Base-by-base conservation (phyloP, 192 early-diverging fungal species). In the Backusella tuberculispora region DNA sequence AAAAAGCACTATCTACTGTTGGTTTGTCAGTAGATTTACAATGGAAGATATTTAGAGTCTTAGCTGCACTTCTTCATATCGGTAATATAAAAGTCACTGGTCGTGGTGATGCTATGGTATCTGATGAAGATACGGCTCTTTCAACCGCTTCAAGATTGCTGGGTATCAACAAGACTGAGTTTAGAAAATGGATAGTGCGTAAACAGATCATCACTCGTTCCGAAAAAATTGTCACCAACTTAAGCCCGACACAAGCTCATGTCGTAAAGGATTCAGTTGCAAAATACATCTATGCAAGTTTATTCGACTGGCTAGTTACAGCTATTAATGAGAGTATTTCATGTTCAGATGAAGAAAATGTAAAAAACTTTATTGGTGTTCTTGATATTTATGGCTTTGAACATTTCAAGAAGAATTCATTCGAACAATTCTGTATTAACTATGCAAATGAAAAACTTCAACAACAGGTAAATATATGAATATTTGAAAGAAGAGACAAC, bases 321-420 rank as follows among this genome's bases (percentile, higher is more conserved):
- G 87, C 94, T 41, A 90, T 95, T 82, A 99, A 99, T 83, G 81
- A 83, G 53, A 92, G 92, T 80, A 85, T 99, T 45, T 89, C 90
- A 40, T 83, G 83, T 41, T 83, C 85, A 24, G 84, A 85, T 19
- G 65, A 71, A 8, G 53, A 69, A 24, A 45, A 15, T 3, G 80
- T 84, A 6, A 69, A 78, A 5, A 85, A 84, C 46, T 99, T 99
- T 75, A 99, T 99, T 77, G 98, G 98, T 87, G 98, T 99, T 3
- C 86, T 99, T 69, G 98, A 99, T 90, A 99, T 99, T 76, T 99
- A 98, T 77, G 98, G 95, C 43, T 99, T 99, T 80, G 98, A 99
- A 83, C 97, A 99, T 80, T 99, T 99, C 83, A 93, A 95, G 85
- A 98, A 96, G 86, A 99, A 99, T 85, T 98, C 97, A 15, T 99